Conservation (phyloP, 768 basidiomycete species). For the Clitopilus passeckerianus region DNA sequence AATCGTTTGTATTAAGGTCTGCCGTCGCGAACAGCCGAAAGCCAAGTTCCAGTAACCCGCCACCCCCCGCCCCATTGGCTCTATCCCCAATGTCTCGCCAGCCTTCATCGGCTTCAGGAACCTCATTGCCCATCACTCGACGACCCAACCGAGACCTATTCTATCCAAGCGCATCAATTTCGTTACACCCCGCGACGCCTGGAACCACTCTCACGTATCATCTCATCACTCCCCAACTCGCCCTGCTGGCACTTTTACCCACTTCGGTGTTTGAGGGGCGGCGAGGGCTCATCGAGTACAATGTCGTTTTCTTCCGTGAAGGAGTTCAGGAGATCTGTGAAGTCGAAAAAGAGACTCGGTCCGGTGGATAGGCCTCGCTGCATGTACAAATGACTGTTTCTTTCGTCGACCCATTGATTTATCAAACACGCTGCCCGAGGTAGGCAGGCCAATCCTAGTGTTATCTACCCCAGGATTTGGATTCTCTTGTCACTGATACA, state of each 20-base stretch:
- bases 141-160: slow-evolving; percentile 40
- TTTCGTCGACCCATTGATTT: background rate
- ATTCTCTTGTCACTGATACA: slow-evolving; percentile 1
- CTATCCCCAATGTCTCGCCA: slow-evolving; percentile 14
- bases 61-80: slow-evolving; percentile 19
- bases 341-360: slow-evolving; percentile 58
- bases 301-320: slow-evolving; percentile 80
- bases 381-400: background rate
- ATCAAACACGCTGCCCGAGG: background rate
- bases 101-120: slow-evolving; percentile 13
- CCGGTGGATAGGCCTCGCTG: slow-evolving; percentile 19
- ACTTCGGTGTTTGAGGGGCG: slow-evolving; percentile 68
- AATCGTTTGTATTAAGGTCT: slow-evolving; percentile 18
- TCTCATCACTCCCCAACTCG: slow-evolving; percentile 67
- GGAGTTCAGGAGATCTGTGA: slow-evolving; percentile 81
- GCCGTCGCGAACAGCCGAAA: slow-evolving; percentile 23
- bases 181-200: slow-evolving; percentile 50
- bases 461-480: slow-evolving; percentile 1
- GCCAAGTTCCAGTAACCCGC: slow-evolving; percentile 17
- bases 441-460: background rate
- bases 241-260: slow-evolving; percentile 68
- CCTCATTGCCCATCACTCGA: slow-evolving; percentile 10
- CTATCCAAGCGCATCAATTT: slow-evolving; percentile 67
- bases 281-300: slow-evolving; percentile 78
- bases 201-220: slow-evolving; percentile 84